Base-by-base conservation (phyloP, 495 filamentous ascomycete genomes). In the Zalerion maritima region DNA sequence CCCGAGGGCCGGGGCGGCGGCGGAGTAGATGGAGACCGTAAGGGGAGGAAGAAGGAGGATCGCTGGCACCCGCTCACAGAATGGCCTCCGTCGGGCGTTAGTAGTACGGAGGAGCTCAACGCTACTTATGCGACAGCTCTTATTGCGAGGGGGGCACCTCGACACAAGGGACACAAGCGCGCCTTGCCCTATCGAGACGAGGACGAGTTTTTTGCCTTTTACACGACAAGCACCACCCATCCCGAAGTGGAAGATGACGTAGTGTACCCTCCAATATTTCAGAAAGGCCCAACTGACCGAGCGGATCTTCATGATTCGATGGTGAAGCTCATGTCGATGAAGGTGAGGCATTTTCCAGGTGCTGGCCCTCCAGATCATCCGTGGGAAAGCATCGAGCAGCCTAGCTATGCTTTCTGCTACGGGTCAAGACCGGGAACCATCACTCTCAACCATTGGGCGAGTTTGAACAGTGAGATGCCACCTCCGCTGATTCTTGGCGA, bases 351-450 rank as follows among this genome's bases (percentile, higher is more conserved):
- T n/a, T n/a, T n/a, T n/a, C n/a, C n/a, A 22, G 57, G 52, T 9
- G 24, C 43, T 6, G 49, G 42, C 9, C 42, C 43, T 35, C 47
- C 53, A 6, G 53, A 35, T 1, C 52, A 65, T 36, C 69, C 71
- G 2, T 78, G 72, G 73, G 64, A 74, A 31, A 67, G 71, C 3
- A 46, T 78, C 9, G 73, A 78, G 45, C 71, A 78, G 37, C 73
- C 73, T 5, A 75, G 70, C 39, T 64, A 68, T 42, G 54, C 67
- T 3, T 72, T 69, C 36, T 70, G 60, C 47, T 68, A 61, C 46
- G 73, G 73, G 14, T 45, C 42, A 14, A 57, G 58, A 12, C 61
- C 71, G 3, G 73, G 71, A 12, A 76, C 73, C 7, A 57, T 71
- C 21, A 77, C 71, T 4, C 47, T 77, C 23, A 75, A 69, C 38